A percentile compares a stretch with the other conserved stretches of the same genome.
These are phyloP conservation scores for Punctularia strigosozonata DNA, from an alignment of 768 basidiomycete species.

Conservation along the genomic window DNA sequence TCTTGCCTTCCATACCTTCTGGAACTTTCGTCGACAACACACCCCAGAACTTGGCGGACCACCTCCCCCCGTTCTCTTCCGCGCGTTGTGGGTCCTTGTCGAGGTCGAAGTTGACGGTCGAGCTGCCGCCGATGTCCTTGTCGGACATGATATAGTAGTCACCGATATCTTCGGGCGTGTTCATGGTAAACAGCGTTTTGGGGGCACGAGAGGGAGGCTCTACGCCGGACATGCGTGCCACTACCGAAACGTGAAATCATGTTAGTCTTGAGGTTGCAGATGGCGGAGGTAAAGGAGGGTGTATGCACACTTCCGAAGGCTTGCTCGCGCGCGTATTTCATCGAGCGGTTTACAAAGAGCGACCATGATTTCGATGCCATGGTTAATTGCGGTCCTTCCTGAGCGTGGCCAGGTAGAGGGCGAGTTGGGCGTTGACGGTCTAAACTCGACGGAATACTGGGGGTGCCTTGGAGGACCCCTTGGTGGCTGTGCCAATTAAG, in stretches of 20 bases:
- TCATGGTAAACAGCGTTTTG: constrained; percentile 55
- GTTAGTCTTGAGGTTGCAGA: constrained; percentile 7
- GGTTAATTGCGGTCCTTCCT: no score
- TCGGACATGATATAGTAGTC: constrained; percentile 78
- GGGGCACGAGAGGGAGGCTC: constrained; percentile 48
- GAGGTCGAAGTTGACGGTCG: constrained; percentile 66
- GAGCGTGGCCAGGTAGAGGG: no score
- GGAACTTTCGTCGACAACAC: constrained; percentile 63
- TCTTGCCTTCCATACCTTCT: constrained; percentile 49
- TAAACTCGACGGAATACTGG: no score
- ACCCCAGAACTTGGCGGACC: constrained; percentile 70
- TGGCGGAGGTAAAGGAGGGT: neutral
- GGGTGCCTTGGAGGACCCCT: no score
- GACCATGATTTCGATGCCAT: no score
- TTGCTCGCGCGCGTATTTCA: neutral
- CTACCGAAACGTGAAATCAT: constrained; percentile 21
- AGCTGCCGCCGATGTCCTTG: constrained; percentile 77
- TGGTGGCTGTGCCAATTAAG: no score
- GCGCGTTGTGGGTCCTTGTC: constrained; percentile 33
- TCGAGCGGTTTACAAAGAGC: no score
- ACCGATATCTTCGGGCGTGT: constrained; percentile 41
- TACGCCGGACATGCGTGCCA: constrained; percentile 69
- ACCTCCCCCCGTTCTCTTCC: constrained; percentile 32
- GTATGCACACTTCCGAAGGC: constrained; percentile 4
- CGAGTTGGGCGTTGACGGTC: no score